phyloP scores from a whole-genome alignment of 306 rosid genomes.

The Gastrolobium bilobum region DNA sequence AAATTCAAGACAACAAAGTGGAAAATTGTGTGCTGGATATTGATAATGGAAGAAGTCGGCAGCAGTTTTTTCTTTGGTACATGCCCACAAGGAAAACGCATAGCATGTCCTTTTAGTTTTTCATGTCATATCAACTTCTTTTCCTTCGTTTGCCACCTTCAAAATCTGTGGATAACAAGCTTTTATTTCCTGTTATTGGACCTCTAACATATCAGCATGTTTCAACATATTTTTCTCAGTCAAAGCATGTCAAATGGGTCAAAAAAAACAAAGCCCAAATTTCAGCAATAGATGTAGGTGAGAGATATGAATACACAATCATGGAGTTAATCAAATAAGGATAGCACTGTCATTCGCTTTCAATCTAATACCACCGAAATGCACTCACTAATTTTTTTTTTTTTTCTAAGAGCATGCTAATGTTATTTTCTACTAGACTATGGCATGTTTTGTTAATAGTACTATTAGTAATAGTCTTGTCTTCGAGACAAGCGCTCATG shows the following conservation, averaged over 20 bases:
- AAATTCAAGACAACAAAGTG: neutral
- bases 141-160: conserved; percentile 26
- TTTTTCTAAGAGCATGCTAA: conserved; percentile 11
- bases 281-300: conserved; percentile 41
- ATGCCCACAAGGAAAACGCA: conserved; percentile 22
- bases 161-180: conserved; percentile 23
- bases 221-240: conserved; percentile 38
- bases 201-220: neutral
- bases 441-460: conserved; percentile 32
- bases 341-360: conserved; percentile 36
- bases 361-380: neutral
- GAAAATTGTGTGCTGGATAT: neutral
- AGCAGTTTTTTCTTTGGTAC: conserved; percentile 31
- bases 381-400: neutral
- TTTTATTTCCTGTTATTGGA: conserved; percentile 29
- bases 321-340: conserved; percentile 41
- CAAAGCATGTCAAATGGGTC: conserved; percentile 42
- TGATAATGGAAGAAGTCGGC: neutral
- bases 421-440: conserved; percentile 2
- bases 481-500: conserved; percentile 7
- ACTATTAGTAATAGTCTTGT: conserved; percentile 14
- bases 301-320: conserved; percentile 29
- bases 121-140: conserved; percentile 50
- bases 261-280: conserved; percentile 37
- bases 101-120: neutral